Percentiles rank a stretch among this genome's conserved stretches.
phyloP scores from a whole-genome alignment of 495 filamentous ascomycete genomes.

The Tuber calosporum region DNA sequence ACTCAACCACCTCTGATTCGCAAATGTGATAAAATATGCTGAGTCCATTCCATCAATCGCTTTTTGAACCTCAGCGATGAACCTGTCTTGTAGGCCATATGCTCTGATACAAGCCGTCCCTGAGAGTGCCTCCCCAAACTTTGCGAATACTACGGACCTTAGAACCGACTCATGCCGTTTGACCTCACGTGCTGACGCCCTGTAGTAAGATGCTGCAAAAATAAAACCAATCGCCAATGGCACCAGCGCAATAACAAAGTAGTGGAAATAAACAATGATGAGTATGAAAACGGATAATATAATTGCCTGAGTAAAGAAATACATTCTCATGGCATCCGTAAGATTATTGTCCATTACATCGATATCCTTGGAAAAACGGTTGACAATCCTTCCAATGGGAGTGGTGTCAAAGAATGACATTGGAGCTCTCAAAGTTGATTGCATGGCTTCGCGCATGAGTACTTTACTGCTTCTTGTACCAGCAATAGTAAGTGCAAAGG shows the following conservation, averaged over 20 bases:
- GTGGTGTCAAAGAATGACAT: conserved; percentile 99
- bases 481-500: conserved; percentile 61
- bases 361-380: conserved; percentile 92
- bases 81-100: conserved; percentile 70
- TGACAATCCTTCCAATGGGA: conserved; percentile 90
- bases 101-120: conserved; percentile 80
- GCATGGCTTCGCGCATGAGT: conserved; percentile 80
- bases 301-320: conserved; percentile 67
- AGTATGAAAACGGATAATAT: conserved; percentile 67
- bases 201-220: conserved; percentile 79
- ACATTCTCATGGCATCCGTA: conserved; percentile 87
- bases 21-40: conserved; percentile 88
- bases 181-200: conserved; percentile 82
- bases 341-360: conserved; percentile 93
- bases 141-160: conserved; percentile 79
- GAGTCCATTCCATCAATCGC: conserved; percentile 85
- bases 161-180: conserved; percentile 89
- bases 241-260: conserved; percentile 81
- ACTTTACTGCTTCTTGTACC: conserved; percentile 72
- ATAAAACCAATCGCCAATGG: conserved; percentile 75
- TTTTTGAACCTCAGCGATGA: conserved; percentile 58
- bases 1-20: conserved; percentile 87
- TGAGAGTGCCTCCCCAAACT: conserved; percentile 78
- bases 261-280: conserved; percentile 89
- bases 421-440: conserved; percentile 72